A percentile compares a stretch with the other conserved stretches of the same genome.
phyloP scores from a whole-genome alignment of 2,329 filamentous ascomycete species.

The Pezicula carpinea region DNA sequence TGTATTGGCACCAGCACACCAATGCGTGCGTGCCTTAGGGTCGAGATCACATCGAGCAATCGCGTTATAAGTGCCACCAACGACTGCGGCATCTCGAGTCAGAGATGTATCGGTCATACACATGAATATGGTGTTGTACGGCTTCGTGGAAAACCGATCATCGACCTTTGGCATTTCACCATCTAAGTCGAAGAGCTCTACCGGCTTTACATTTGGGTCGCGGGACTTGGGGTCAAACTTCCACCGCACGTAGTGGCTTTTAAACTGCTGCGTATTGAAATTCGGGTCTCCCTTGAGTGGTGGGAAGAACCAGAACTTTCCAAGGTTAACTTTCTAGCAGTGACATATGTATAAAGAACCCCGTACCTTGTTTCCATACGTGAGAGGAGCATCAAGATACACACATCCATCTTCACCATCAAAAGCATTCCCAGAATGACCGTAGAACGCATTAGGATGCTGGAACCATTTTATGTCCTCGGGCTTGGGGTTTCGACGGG shows the following conservation, averaged over 20 bases:
- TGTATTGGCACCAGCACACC: background rate
- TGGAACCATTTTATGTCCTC: constrained; percentile 34
- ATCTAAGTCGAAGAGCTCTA: no score
- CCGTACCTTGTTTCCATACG: constrained; percentile 38
- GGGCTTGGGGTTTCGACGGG: constrained; percentile 39
- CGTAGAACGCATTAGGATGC: constrained; percentile 36
- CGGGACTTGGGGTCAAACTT: no score
- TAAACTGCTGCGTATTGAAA: no score
- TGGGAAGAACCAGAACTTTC: constrained; percentile 4
- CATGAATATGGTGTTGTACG: background rate
- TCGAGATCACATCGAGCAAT: background rate
- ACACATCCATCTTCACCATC: constrained; percentile 41
- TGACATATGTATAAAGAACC: constrained; percentile 32
- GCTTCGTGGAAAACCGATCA: constrained; percentile 32
- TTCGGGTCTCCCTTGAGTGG: no score
- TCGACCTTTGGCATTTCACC: no score
- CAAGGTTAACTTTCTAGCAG: constrained; percentile 21
- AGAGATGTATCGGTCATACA: background rate
- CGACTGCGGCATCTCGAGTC: background rate
- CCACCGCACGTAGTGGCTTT: no score
- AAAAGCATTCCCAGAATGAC: constrained; percentile 42
- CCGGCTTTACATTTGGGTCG: no score
- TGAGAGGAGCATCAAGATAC: constrained; percentile 32
- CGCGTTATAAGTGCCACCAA: background rate
- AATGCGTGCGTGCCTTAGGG: background rate